These are phyloP conservation scores for Phytophthora agathidicida DNA, from an alignment of 352 stramenopile genomes.

Conservation along the genomic window DNA sequence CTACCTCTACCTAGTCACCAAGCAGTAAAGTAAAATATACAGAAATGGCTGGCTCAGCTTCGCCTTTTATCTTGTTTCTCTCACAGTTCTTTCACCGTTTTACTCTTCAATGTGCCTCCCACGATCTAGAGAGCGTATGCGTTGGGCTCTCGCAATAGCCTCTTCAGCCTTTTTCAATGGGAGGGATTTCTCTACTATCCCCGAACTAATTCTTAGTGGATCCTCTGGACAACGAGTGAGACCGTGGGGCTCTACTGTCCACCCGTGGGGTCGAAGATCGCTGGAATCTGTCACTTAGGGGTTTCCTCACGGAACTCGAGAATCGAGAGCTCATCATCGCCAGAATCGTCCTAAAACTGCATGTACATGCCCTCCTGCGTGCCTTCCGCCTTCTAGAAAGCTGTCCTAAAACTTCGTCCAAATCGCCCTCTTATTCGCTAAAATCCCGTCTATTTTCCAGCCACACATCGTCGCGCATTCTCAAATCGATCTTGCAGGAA, in stretches of 20 bases:
- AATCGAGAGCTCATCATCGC: conserved; percentile 34
- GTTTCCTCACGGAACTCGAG: conserved; percentile 33
- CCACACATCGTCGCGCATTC: conserved; percentile 18
- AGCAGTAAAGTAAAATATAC: conserved; percentile 5
- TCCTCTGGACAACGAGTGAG: conserved; percentile 10
- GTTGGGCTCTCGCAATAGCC: conserved; percentile 36
- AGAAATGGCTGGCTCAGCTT: conserved; percentile 67
- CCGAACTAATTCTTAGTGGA: neutral
- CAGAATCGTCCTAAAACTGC: conserved; percentile 4
- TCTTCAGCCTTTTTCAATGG: conserved; percentile 52
- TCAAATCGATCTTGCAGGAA: conserved; percentile 32
- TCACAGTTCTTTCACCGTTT: conserved; percentile 25
- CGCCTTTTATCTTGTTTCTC: conserved; percentile 66
- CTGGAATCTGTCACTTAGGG: conserved; percentile 7
- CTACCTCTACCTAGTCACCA: conserved; percentile 66
- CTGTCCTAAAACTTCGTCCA: too few relatives aligned
- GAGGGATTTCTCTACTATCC: conserved; percentile 22
- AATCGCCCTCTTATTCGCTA: conserved; percentile 13
- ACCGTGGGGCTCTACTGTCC: conserved; percentile 24
- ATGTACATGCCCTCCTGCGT: neutral
- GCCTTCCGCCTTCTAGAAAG: conserved; percentile 23
- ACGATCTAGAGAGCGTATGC: conserved; percentile 44
- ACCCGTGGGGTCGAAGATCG: conserved; percentile 11
- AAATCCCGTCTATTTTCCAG: conserved; percentile 1
- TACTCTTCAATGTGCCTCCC: conserved; percentile 37